Base-by-base conservation (phyloP, 2,329 filamentous ascomycete species). In the Phialophora verrucosa region DNA sequence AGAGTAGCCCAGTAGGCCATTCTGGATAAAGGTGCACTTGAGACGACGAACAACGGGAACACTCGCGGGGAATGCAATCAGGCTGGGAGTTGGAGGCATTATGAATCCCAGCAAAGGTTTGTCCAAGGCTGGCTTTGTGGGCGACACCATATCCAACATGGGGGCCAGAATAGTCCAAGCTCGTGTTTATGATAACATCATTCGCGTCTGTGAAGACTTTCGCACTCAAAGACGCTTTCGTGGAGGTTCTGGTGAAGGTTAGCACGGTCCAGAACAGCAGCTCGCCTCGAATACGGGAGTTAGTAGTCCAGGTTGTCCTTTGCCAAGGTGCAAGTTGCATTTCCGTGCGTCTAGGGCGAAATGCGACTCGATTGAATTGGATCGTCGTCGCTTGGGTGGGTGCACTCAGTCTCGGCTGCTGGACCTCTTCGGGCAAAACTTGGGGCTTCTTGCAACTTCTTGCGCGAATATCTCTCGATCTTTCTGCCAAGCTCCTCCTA, bases 1-100 rank as follows among this genome's bases (percentile, higher is more conserved):
- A 69, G 49, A 11, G 59, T 62, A 53, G 59, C 32, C 49, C 59
- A 62, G 31, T 20, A 27, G 14, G 14, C 42, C 59, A 62, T 62
- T 23, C 10, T 25, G 44, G 31, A 35, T 5, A 17, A 44, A 44
- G 38, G 7, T 20, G 38, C 14, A n/a, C n/a, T 44, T 44, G 38
- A 44, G 38, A 44, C 17, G 38, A 44, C 38, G 6, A 44, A 50
- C 20, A 50, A 8, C 12, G 20, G 8, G 2, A 47, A 4, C 23
- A 29, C 14, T 12, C 49, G 20, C 27, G 23, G 10, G 27, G 5
- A 27, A 51, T 35, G 29, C 12, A 14, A 32, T 55, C 29, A 53
- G 49, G 8, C 49, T 53, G 49, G 23, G 49, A 53, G 49, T 25
- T 7, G 12, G 49, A 25, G 20, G 23, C 27, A 29, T 53, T 53